Evolutionary conservation across 2,329 filamentous ascomycete genomes (phyloP).

Genomic region (Arachnomyces sp.): DNA sequence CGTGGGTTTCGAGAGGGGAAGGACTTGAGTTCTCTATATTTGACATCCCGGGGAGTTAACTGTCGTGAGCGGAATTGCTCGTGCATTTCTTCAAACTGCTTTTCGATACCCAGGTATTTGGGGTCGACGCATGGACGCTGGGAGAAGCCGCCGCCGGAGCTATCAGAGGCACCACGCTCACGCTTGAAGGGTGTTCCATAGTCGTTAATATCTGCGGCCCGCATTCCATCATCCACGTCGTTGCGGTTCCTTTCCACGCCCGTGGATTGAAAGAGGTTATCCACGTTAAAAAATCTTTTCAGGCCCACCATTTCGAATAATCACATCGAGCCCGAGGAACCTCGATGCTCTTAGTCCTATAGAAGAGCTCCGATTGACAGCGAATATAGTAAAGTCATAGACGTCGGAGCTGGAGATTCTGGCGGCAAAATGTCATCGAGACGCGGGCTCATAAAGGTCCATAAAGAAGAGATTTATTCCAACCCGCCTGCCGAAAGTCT

Average conservation of each 20-base stretch:
- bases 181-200: slow-evolving; percentile 2
- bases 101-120: slow-evolving; percentile 31
- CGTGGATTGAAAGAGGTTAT: slow-evolving; percentile 8
- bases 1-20: slow-evolving; percentile 17
- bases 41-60: slow-evolving; percentile 20
- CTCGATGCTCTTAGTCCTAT: too few species aligned
- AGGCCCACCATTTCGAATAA: slow-evolving; percentile 8
- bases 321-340: too few species aligned
- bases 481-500: too few species aligned
- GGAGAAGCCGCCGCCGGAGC: slow-evolving; percentile 4
- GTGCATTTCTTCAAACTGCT: slow-evolving; percentile 32
- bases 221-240: neutral
- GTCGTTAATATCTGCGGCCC: neutral
- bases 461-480: too few species aligned
- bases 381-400: too few species aligned
- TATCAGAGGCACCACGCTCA: neutral
- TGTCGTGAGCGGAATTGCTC: slow-evolving; percentile 25
- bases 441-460: too few species aligned
- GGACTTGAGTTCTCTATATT: slow-evolving; percentile 12
- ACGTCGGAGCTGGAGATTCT: too few species aligned
- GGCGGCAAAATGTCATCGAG: too few species aligned
- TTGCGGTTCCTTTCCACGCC: slow-evolving; percentile 1
- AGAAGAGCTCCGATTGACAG: too few species aligned
- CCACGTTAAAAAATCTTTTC: slow-evolving; percentile 10
- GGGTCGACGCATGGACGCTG: slow-evolving; percentile 20